A percentile compares a stretch with the other conserved stretches of the same genome.
Conservation (phyloP, 2,329 filamentous ascomycete genomes). For the Cladosporium colombiae region DNA sequence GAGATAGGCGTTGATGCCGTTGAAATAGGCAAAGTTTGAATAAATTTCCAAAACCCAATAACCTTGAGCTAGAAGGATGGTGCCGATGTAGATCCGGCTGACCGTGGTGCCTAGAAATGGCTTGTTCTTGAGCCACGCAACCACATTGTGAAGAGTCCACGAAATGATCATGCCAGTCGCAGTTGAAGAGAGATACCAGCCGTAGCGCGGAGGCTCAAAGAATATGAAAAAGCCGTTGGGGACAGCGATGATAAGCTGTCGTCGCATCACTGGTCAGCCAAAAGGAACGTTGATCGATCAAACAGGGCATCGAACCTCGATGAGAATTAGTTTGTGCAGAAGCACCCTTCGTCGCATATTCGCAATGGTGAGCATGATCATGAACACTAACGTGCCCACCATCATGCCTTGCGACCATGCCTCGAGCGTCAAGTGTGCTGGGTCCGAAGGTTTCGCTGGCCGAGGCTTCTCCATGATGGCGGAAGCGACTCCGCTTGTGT, state of each 20-base stretch:
- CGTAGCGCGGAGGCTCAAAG: neutral
- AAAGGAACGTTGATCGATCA: constrained; percentile 57
- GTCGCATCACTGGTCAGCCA: neutral
- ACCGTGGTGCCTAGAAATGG: constrained; percentile 56
- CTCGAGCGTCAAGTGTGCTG: constrained; percentile 3
- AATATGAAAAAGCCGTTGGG: constrained; percentile 11
- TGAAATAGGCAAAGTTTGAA: constrained; percentile 5
- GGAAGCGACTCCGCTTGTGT: neutral
- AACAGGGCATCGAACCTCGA: neutral
- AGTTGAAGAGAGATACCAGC: constrained; percentile 5
- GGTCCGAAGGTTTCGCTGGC: neutral
- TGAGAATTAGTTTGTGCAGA: constrained; percentile 3
- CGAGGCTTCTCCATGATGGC: neutral
- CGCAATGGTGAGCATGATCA: constrained; percentile 4
- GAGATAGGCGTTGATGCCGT: neutral
- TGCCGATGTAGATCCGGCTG: constrained; percentile 36
- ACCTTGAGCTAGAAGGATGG: neutral
- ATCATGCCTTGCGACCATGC: constrained; percentile 39
- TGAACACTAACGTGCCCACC: constrained; percentile 11
- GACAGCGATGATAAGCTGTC: constrained; percentile 18
- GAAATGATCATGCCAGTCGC: constrained; percentile 4
- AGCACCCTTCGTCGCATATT: constrained; percentile 13
- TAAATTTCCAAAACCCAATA: constrained; percentile 9
- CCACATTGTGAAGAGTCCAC: constrained; percentile 6
- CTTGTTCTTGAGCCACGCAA: constrained; percentile 49